Base-by-base conservation (phyloP, 495 filamentous ascomycete species). In the Hyphodiscus hymeniophilus region DNA sequence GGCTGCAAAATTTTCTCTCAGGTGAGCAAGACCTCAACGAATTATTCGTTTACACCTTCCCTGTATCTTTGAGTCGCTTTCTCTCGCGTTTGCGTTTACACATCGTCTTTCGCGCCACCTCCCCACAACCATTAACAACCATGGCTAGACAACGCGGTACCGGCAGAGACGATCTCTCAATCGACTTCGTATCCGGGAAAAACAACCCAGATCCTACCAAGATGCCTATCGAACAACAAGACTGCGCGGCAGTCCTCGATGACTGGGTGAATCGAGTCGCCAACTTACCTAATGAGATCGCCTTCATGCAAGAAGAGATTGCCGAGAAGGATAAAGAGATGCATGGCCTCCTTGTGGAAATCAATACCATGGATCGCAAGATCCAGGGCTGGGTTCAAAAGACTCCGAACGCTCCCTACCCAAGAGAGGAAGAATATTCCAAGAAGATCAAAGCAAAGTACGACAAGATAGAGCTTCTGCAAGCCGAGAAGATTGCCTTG, bases 281-380 rank as follows among this genome's bases (percentile, higher is more conserved):
- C 24, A 97, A 96, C 58, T 73, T 96, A 7, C 90, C 92, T 15
- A 84, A 84, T 11, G 92, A 98, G 65, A 85, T 97, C 46, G 80
- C 81, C 28, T 91, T 95, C 70, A 70, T 95, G 54, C 85, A 95
- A 64, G 92, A 96, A 59, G 92, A 98, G 66, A 88, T 97, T 24
- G 77, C 83, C 58, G 86, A 88, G 49, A 96, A 96, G 66, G 91
- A 98, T 60, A 77, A 79, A 45, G 65, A 76, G 32, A 83, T 90
- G 58, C 74, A 84, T 55, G 85, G 90, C 30, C 85, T 81, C 58
- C 71, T 84, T 33, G 71, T 71, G 34, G 74, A 75, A 17, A 89
- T 94, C 69, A 82, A 82, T 51, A 79, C 82, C 17, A 79, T 82
- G 45, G 92, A 98, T 58, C 73, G 60, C 48, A 84, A 81, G 55